phyloP scores from a whole-genome alignment of 768 basidiomycete species.

The Tremella yokohamensis region DNA sequence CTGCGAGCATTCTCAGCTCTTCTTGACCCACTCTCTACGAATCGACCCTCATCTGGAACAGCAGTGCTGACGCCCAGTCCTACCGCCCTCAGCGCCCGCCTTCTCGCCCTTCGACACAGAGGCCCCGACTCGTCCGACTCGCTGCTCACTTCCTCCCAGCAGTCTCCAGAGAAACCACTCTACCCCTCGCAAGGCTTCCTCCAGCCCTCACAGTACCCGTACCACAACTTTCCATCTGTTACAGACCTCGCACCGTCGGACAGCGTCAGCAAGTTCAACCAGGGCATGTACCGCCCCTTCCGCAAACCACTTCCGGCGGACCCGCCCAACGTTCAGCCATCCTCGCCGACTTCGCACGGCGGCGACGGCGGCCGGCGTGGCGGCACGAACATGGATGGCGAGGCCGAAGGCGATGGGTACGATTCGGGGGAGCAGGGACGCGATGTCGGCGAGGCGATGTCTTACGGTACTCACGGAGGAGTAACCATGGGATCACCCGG shows the following conservation, averaged over 20 bases:
- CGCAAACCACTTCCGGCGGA: conserved; percentile 18
- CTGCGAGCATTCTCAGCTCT: not conserved
- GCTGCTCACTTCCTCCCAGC: not conserved
- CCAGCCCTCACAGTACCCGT: conserved; percentile 11
- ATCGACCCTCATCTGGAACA: too few relatives aligned
- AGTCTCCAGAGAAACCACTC: conserved; percentile 3
- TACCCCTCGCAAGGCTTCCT: conserved; percentile 2
- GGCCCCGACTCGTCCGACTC: not conserved
- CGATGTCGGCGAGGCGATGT: conserved; percentile 3
- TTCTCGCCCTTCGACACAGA: conserved; percentile 19
- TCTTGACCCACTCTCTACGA: not conserved
- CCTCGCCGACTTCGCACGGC: too few relatives aligned
- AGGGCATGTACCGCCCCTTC: conserved; percentile 36
- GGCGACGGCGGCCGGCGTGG: conserved; percentile 19
- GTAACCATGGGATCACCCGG: conserved; percentile 1
- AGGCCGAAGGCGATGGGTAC: conserved; percentile 4
- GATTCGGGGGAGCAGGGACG: not conserved
- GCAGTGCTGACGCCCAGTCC: conserved; percentile 3
- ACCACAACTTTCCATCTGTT: conserved; percentile 15
- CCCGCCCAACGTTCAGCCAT: conserved; percentile 9
- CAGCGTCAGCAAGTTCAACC: conserved; percentile 25
- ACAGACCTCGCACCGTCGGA: conserved; percentile 30
- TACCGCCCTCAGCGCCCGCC: conserved; percentile 17
- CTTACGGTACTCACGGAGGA: conserved; percentile 8
- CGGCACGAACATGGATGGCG: conserved; percentile 41